Percentiles rank a stretch among this genome's conserved stretches.
phyloP scores from a whole-genome alignment of 495 filamentous ascomycete genomes.

The Cladorrhinum samala region DNA sequence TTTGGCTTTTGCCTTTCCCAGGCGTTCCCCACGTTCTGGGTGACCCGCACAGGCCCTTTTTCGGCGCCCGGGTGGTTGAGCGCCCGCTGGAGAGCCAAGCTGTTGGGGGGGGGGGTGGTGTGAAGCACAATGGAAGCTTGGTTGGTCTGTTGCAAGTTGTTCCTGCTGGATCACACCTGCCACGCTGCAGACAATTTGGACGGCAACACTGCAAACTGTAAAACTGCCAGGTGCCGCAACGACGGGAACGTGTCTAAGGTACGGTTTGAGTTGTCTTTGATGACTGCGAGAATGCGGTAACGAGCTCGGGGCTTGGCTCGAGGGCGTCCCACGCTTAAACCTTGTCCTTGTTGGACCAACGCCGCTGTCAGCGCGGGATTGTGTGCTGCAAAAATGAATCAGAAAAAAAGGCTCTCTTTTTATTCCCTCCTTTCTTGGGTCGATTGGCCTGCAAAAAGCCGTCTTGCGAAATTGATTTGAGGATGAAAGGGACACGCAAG shows the following conservation, averaged over 20 bases:
- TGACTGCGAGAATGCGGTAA: conserved; percentile 2
- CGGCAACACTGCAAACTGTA: background rate
- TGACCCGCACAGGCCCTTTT: conserved; percentile 26
- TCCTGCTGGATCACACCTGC: background rate
- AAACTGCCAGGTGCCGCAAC: no score
- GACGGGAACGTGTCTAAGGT: no score
- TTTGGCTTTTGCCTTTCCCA: conserved; percentile 14
- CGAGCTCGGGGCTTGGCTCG: no score
- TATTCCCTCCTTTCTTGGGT: no score
- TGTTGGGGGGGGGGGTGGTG: background rate
- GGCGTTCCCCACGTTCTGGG: conserved; percentile 21
- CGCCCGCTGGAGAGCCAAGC: background rate
- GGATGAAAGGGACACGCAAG: no score
- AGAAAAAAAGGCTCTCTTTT: no score
- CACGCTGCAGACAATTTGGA: background rate
- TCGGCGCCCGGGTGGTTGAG: background rate
- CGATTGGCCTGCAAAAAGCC: no score
- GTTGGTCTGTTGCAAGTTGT: background rate
- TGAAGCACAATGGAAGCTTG: background rate
- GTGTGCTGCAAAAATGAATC: no score
- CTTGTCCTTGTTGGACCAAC: background rate
- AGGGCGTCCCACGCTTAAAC: background rate
- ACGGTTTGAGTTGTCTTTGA: no score
- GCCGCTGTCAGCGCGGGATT: no score
- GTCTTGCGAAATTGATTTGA: no score